phyloP scores from a whole-genome alignment of 345 rosid genomes.

The Cardamine occulta region DNA sequence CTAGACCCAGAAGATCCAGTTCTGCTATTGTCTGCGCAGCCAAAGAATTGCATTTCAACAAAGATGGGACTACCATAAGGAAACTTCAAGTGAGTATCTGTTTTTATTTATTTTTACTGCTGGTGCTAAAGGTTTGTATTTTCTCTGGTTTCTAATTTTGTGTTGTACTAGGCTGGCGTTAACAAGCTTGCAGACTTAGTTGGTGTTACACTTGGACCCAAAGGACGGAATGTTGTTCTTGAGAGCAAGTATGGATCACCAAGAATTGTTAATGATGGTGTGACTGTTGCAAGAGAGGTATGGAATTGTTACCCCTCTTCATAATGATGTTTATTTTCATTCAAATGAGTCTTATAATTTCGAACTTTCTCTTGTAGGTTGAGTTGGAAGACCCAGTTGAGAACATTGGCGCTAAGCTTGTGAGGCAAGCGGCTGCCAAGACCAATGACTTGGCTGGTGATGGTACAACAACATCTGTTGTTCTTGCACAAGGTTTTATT shows the following conservation, averaged over 20 bases:
- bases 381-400: constrained; percentile 98
- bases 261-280: constrained; percentile 95
- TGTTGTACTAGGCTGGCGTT: constrained; percentile 71
- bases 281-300: constrained; percentile 97
- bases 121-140: background rate
- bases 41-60: constrained; percentile 93
- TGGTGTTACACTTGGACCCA: constrained; percentile 97
- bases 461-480: constrained; percentile 98
- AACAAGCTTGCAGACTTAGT: constrained; percentile 98
- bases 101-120: background rate
- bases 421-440: constrained; percentile 97
- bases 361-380: constrained; percentile 53
- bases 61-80: constrained; percentile 88
- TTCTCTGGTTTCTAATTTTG: background rate
- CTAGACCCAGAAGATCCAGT: constrained; percentile 50
- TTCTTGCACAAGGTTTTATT: constrained; percentile 96
- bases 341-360: background rate
- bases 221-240: constrained; percentile 95
- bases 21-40: constrained; percentile 74
- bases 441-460: constrained; percentile 99
- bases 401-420: constrained; percentile 96
- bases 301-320: background rate
- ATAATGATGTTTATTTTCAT: background rate
- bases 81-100: constrained; percentile 74
- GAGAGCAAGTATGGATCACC: constrained; percentile 99